A percentile compares a stretch with the other conserved stretches of the same genome.
Evolutionary conservation across 225 moss, liverwort and hornwort species (phyloP).

Genomic region (Physcomitrium patens): DNA sequence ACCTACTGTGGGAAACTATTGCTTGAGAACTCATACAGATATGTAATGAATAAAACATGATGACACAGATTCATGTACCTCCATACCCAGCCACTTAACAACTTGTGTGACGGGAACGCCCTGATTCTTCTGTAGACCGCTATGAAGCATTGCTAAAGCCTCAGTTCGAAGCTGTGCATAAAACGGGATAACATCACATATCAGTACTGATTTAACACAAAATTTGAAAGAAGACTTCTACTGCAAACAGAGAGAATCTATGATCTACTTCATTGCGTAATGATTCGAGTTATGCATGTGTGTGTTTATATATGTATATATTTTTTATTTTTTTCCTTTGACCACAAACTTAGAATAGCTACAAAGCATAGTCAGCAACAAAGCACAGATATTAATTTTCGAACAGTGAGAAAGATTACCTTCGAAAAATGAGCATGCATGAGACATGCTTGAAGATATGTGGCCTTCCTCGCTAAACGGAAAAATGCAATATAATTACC

Average conservation of each 20-base stretch:
- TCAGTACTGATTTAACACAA: conserved; percentile 25
- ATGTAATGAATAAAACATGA: conserved; percentile 5
- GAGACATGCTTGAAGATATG: conserved; percentile 94
- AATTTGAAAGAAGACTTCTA: conserved; percentile 14
- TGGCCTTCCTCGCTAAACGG: conserved; percentile 88
- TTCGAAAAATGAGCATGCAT: conserved; percentile 99
- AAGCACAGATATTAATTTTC: conserved; percentile 8
- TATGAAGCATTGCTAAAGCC: conserved; percentile 88
- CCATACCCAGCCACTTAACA: conserved; percentile 89
- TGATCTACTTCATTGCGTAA: conserved; percentile 15
- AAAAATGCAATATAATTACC: conserved; percentile 94
- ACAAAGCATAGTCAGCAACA: not conserved
- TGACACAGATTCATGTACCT: conserved; percentile 55
- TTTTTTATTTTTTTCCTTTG: conserved; percentile 5
- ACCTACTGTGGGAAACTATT: conserved; percentile 14
- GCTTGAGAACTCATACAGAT: not conserved
- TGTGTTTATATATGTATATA: conserved; percentile 6
- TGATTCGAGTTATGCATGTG: conserved; percentile 1
- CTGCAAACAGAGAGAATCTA: conserved; percentile 25
- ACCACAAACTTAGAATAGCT: conserved; percentile 16
- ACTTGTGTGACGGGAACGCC: conserved; percentile 75
- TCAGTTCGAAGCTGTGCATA: conserved; percentile 83
- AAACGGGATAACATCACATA: conserved; percentile 22
- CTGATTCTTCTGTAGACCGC: conserved; percentile 88
- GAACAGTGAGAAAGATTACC: conserved; percentile 42